Conservation (phyloP, 2,329 filamentous ascomycete genomes). For the Trichoderma citrinoviride region DNA sequence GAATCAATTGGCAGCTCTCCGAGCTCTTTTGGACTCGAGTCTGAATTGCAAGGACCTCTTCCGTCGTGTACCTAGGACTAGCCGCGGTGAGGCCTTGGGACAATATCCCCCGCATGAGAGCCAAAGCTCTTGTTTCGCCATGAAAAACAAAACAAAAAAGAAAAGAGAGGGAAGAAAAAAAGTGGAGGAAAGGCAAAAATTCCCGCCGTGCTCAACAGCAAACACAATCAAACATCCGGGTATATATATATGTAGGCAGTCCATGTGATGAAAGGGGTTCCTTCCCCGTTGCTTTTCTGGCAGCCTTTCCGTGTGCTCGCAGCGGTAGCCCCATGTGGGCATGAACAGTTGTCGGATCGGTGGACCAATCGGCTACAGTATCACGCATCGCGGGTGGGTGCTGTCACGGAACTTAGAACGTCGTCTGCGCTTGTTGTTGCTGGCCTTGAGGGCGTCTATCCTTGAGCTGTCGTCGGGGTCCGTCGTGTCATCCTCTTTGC, state of each 20-base stretch:
- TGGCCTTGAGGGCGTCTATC: constrained; percentile 36
- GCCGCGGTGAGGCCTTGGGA: too few relatives aligned
- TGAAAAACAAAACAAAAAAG: neutral
- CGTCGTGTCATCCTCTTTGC: constrained; percentile 58
- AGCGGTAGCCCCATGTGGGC: neutral
- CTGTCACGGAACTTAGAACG: constrained; percentile 33
- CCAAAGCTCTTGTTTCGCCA: neutral
- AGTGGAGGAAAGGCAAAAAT: neutral
- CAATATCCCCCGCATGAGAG: neutral
- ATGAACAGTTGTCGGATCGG: neutral
- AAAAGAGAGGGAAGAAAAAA: neutral
- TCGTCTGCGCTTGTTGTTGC: constrained; percentile 30
- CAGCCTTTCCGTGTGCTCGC: neutral
- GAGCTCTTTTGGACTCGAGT: neutral
- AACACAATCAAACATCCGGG: constrained; percentile 7
- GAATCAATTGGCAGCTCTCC: neutral
- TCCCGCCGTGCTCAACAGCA: constrained; percentile 1
- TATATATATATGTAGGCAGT: constrained; percentile 10
- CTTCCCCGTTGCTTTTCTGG: neutral
- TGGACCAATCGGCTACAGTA: constrained; percentile 38
- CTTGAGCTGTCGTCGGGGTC: constrained; percentile 44
- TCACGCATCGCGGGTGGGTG: constrained; percentile 42
- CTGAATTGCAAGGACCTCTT: neutral
- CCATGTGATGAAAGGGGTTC: neutral
- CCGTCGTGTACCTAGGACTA: neutral